These are phyloP conservation scores for Macrolepiota dolichaula DNA, from an alignment of 768 basidiomycete genomes.

Conservation along the genomic window DNA sequence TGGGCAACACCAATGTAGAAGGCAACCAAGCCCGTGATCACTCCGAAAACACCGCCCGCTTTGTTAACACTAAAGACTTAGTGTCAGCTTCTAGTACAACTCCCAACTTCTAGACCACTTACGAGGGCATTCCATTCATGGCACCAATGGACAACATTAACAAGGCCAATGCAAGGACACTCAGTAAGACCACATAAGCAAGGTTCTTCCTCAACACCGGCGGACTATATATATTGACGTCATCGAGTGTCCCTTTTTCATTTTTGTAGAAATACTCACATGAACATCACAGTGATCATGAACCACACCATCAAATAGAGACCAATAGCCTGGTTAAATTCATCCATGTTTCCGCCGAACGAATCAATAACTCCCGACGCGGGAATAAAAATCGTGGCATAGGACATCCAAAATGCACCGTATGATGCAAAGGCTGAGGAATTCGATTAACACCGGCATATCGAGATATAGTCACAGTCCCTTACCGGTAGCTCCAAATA, in stretches of 20 bases:
- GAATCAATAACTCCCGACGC: slow-evolving; percentile 53
- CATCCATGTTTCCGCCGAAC: slow-evolving; percentile 33
- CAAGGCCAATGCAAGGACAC: slow-evolving; percentile 21
- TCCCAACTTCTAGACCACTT: slow-evolving; percentile 13
- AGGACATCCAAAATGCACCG: slow-evolving; percentile 82
- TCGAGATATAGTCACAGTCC: slow-evolving; percentile 2
- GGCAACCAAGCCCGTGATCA: slow-evolving; percentile 39
- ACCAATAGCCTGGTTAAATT: slow-evolving; percentile 57
- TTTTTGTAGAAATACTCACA: slow-evolving; percentile 37
- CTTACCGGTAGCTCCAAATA: slow-evolving; percentile 65
- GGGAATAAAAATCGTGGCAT: slow-evolving; percentile 64
- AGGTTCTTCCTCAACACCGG: slow-evolving; percentile 23
- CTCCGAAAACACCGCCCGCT: slow-evolving; percentile 38
- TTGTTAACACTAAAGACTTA: slow-evolving; percentile 25
- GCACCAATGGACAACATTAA: slow-evolving; percentile 24
- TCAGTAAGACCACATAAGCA: slow-evolving; percentile 24
- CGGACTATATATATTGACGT: slow-evolving; percentile 15
- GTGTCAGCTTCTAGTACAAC: neutral
- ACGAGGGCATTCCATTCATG: slow-evolving; percentile 27
- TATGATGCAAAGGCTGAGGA: slow-evolving; percentile 63
- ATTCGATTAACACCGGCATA: neutral
- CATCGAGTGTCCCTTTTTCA: neutral
- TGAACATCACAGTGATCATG: slow-evolving; percentile 58
- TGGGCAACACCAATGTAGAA: slow-evolving; percentile 43
- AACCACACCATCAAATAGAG: slow-evolving; percentile 69